These are phyloP conservation scores for Vinca minor DNA, from an alignment of 257 asterid genomes.

Conservation along the genomic window DNA sequence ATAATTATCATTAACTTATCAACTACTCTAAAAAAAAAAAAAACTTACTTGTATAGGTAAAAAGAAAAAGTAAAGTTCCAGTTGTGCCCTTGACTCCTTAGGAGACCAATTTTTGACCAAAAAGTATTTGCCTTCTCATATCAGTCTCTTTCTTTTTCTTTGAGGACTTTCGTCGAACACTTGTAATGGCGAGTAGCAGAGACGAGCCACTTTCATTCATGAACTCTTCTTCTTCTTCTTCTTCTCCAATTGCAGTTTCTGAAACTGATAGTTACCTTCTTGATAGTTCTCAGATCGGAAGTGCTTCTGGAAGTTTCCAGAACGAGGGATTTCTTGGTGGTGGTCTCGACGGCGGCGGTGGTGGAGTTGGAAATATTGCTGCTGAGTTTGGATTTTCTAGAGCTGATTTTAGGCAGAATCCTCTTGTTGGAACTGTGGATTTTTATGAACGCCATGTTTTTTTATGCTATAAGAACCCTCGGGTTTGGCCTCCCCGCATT, in stretches of 20 bases:
- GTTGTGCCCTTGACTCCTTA: slow-evolving; percentile 7
- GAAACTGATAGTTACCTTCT: slow-evolving; percentile 48
- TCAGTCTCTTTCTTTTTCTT: not conserved
- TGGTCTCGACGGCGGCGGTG: slow-evolving; percentile 26
- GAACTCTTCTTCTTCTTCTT: slow-evolving; percentile 42
- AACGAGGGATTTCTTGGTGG: slow-evolving; percentile 63
- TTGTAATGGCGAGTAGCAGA: slow-evolving; percentile 41
- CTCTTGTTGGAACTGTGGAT: slow-evolving; percentile 70
- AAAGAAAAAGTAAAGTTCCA: slow-evolving; percentile 7
- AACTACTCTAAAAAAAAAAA: no score
- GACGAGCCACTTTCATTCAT: slow-evolving; percentile 61
- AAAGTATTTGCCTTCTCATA: not conserved
- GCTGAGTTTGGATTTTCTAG: slow-evolving; percentile 68
- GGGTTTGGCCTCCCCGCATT: slow-evolving; percentile 89
- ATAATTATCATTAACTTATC: no score
- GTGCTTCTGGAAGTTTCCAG: slow-evolving; percentile 89
- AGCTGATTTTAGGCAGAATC: slow-evolving; percentile 59
- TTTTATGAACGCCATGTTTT: slow-evolving; percentile 79
- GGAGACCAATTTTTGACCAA: slow-evolving; percentile 9
- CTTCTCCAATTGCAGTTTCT: slow-evolving; percentile 54
- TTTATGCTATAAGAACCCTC: slow-evolving; percentile 81
- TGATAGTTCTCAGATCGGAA: slow-evolving; percentile 56
- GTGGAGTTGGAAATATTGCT: slow-evolving; percentile 19
- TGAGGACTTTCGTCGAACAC: slow-evolving; percentile 22
- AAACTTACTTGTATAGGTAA: no score